phyloP scores from a whole-genome alignment of 2,329 filamentous ascomycete species.

The Alternaria rosae region DNA sequence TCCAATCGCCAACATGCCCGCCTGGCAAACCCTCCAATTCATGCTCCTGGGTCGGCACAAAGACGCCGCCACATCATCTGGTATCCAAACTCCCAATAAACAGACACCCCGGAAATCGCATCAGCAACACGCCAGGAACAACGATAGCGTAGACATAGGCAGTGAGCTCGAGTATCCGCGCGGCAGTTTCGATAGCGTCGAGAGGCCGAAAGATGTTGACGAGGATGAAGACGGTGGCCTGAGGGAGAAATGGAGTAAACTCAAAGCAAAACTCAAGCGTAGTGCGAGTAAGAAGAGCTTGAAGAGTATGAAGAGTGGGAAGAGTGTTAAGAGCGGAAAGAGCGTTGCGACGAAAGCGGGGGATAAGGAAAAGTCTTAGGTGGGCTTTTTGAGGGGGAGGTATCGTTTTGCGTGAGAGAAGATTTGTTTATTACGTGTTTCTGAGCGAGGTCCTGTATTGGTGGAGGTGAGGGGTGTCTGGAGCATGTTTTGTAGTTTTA shows the following conservation, averaged over 20 bases:
- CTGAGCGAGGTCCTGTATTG: background rate
- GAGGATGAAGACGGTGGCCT: constrained; percentile 27
- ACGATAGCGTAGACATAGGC: constrained; percentile 36
- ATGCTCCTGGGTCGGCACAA: constrained; percentile 37
- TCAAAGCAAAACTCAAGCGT: constrained; percentile 46
- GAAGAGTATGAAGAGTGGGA: constrained; percentile 41
- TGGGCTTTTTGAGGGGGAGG: background rate
- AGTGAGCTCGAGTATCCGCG: constrained; percentile 30
- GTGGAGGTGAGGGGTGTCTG: background rate
- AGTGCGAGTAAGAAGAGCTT: constrained; percentile 46
- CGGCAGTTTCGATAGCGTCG: constrained; percentile 31
- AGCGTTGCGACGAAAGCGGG: background rate
- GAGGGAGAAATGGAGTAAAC: constrained; percentile 45
- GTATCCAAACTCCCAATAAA: background rate
- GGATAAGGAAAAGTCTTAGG: constrained; percentile 18
- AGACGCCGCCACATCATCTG: background rate
- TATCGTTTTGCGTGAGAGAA: background rate
- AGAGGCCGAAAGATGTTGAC: constrained; percentile 9
- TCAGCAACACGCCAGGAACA: constrained; percentile 16
- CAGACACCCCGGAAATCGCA: constrained; percentile 4
- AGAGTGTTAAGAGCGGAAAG: constrained; percentile 40
- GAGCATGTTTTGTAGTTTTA: background rate
- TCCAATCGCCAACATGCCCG: constrained; percentile 42
- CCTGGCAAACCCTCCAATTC: constrained; percentile 47
- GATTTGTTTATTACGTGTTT: no score